These are phyloP conservation scores for Meyerozyma carpophila DNA, from an alignment of 1,139 yeast species.

Conservation along the genomic window DNA sequence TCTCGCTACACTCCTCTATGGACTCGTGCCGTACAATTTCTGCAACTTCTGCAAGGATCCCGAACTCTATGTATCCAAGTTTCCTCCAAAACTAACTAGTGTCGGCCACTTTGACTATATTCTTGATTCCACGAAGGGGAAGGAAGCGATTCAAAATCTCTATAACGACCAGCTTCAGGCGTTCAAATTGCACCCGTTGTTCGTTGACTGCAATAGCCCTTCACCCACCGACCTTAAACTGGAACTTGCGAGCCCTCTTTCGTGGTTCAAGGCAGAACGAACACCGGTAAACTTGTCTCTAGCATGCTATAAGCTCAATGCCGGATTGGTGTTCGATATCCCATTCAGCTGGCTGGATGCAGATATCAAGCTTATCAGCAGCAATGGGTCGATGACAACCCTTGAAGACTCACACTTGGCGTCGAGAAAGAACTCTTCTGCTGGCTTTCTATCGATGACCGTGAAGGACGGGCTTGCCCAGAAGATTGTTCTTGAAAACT, in stretches of 20 bases:
- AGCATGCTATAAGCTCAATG: not conserved
- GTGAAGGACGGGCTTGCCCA: not conserved
- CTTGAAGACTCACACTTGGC: not conserved
- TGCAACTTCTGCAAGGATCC: slow-evolving; percentile 42
- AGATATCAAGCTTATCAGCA: not conserved
- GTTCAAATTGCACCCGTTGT: slow-evolving; percentile 1
- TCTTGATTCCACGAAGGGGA: not conserved
- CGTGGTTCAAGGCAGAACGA: not conserved
- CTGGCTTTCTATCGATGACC: slow-evolving; percentile 1
- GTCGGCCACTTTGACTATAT: slow-evolving; percentile 9
- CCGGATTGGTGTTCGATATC: not conserved
- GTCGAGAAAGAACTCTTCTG: slow-evolving; percentile 3
- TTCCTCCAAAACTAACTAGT: slow-evolving; percentile 14
- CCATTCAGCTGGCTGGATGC: slow-evolving; percentile 2
- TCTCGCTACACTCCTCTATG: slow-evolving; percentile 46
- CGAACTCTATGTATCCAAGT: slow-evolving; percentile 11
- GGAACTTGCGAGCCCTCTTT: not conserved
- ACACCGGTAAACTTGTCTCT: not conserved
- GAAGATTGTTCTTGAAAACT: not conserved
- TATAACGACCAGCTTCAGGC: not conserved
- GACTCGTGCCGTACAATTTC: slow-evolving; percentile 54
- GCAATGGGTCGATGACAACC: not conserved
- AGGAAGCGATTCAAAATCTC: slow-evolving; percentile 5
- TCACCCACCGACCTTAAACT: not conserved
- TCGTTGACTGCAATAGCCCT: not conserved